These are phyloP conservation scores for Teratosphaeria epicoccoides DNA, from an alignment of 2,329 filamentous ascomycete species.

Conservation along the genomic window DNA sequence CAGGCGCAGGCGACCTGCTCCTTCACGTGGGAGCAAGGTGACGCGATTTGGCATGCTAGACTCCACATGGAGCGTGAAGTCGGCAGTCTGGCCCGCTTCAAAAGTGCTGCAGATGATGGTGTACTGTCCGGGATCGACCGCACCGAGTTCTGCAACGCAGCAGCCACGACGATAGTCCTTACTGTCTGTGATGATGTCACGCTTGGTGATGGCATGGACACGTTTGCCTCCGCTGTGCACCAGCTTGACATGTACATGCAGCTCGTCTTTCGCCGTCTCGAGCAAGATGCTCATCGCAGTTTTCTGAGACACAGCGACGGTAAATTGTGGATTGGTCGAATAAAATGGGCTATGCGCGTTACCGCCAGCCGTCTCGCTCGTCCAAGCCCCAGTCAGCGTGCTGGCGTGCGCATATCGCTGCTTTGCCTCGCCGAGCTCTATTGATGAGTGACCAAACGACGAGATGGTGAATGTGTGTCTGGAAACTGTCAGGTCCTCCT, in stretches of 20 bases:
- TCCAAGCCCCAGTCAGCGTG: conserved; percentile 62
- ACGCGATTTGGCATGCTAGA: conserved; percentile 49
- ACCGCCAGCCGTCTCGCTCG: conserved; percentile 67
- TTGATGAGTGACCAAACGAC: conserved; percentile 57
- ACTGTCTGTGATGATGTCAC: conserved; percentile 71
- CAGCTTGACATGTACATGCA: conserved; percentile 75
- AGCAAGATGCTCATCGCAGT: conserved; percentile 64
- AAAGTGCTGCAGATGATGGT: conserved; percentile 88
- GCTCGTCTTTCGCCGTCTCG: conserved; percentile 52
- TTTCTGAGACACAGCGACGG: conserved; percentile 46
- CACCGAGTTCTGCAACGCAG: conserved; percentile 53
- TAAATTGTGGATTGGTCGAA: conserved; percentile 79
- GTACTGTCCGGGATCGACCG: conserved; percentile 62
- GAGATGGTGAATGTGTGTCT: conserved; percentile 80
- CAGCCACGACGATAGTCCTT: conserved; percentile 81
- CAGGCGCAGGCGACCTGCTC: conserved; percentile 61
- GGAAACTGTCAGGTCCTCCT: conserved; percentile 63
- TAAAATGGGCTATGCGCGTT: conserved; percentile 68
- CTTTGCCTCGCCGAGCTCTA: conserved; percentile 52
- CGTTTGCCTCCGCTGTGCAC: conserved; percentile 67
- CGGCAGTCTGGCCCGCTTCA: conserved; percentile 63
- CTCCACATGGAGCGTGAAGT: conserved; percentile 65
- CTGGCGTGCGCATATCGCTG: conserved; percentile 49
- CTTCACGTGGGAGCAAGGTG: conserved; percentile 56
- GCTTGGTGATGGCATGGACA: conserved; percentile 55